Base-by-base conservation (phyloP, 164 flowering plant genomes). In the Umbilicus rupestris region DNA sequence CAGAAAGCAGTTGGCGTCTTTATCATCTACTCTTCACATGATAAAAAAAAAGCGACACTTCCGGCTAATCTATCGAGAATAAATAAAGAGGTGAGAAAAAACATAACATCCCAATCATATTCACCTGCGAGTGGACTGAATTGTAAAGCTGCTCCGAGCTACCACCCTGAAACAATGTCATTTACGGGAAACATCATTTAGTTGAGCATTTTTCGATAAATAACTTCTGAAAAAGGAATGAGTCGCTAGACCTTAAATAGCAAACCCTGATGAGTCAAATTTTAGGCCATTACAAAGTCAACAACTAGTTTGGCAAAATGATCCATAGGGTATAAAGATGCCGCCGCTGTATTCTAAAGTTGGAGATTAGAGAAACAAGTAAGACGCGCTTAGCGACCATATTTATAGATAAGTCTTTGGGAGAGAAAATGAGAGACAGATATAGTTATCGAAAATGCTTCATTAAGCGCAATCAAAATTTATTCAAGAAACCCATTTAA, bases 51-150 rank as follows among this genome's bases (percentile, higher is more conserved):
- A 22, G 55, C 9, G 52, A n/a, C 19, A 7, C 3, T 52, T 24
- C 16, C 58, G 24, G 29, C 24, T 52, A 26, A 3, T 22, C 24
- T 24, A 26, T 11, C 15, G 14, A 24, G 30, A 52, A 24, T 17
- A 24, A 52, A 52, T 52, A 22, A 52, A 22, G 14, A 11, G 30
- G 65, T 62, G 35, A n/a, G 12, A 58, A 16, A 29, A 6, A 58
- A 55, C 4, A 68, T 19, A 68, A 9, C 11, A 49, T 42, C 63
- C 47, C 24, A 65, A 65, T 71, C 66, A 62, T 55, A 62, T 85
- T 74, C 83, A 63, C 97, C 92, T 91, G 95, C 66, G 98, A 91
- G 77, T 94, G 97, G 35, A 91, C 95, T 15, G 98, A 94, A 46
- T 85, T 70, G 74, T 87, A 94, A 24, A 94, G 92, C 78, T 83